Evolutionary conservation across 441 rosid genomes (phyloP).

Genomic region (Erysimum cheiri): DNA sequence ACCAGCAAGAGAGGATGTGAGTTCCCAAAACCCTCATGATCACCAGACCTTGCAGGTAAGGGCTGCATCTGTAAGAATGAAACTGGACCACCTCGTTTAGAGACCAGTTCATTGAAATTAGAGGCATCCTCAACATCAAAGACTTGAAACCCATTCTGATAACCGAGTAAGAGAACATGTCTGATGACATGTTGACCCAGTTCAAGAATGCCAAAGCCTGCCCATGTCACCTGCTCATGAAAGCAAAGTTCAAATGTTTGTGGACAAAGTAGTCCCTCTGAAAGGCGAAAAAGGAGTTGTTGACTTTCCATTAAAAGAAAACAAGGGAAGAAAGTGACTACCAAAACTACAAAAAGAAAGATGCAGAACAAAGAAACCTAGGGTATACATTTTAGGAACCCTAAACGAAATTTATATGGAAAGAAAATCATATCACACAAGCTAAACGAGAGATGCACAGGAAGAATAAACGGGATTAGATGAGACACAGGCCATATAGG

Average conservation of each 20-base stretch:
- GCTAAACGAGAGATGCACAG: conserved; percentile 3
- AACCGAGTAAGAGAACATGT: conserved; percentile 73
- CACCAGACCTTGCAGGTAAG: conserved; percentile 52
- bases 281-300: background rate
- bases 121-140: conserved; percentile 84
- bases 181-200: conserved; percentile 53
- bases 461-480: background rate
- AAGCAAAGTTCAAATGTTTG: conserved; percentile 37
- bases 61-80: conserved; percentile 83
- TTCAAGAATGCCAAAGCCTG: conserved; percentile 74
- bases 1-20: conserved; percentile 69
- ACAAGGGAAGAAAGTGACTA: conserved; percentile 1
- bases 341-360: background rate
- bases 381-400: background rate
- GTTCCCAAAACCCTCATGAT: conserved; percentile 58
- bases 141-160: conserved; percentile 79
- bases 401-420: background rate
- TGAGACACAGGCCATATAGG: background rate
- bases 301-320: background rate
- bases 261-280: background rate
- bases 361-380: background rate
- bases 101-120: conserved; percentile 64
- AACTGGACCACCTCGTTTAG: conserved; percentile 68
- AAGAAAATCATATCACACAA: background rate
- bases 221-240: conserved; percentile 73